Evolutionary conservation across 495 filamentous ascomycete species (phyloP), one percentile per base, ranked within the genome.

Genomic region (Xylaria acuta): DNA sequence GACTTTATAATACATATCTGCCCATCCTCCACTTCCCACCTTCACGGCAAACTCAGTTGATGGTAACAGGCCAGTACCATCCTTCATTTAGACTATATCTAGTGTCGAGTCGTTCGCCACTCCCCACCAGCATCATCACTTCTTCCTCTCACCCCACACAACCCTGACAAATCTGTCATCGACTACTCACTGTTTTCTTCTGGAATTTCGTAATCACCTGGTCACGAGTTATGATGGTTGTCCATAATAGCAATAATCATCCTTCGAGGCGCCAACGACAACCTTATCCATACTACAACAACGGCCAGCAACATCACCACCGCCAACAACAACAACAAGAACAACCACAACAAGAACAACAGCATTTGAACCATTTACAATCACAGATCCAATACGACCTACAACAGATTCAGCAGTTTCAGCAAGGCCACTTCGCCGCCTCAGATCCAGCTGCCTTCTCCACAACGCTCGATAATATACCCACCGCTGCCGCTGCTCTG

Each of bases 391-490:
- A 72, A 79, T 67, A 36, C 12, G 16, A 54, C 69, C 70, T 51
- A 45, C 59, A 73, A 64, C 66, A 69, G 45, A 34, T 64, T 65
- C 54, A 80, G 77, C 70, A 41, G 5, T 38, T 54, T 12, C 43
- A 43, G 18, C 65, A 64, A 56, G 59, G 60, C 14, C 59, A 41
- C n/a, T 45, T 71, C 5, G 69, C 69, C 45, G 30, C 45, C 16
- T 54, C 69, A n/a, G 32, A 27, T 69, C 73, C 59, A 16, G 43
- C 45, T 64, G 43, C 47, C 25, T 70, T 74, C 20, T 80, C 83
- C 72, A 79, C 84, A n/a, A 78, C 82, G 43, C 75, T 84, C 64
- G 81, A 84, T 67, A 82, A 77, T 74, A 73, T 81, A 34, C 76
- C 80, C 20, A 74, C 76, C 25, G 76, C 79, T 45, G 77, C 78